Evolutionary conservation across 2,329 filamentous ascomycete genomes (phyloP).

Genomic region (Emericellopsis cladophorae): DNA sequence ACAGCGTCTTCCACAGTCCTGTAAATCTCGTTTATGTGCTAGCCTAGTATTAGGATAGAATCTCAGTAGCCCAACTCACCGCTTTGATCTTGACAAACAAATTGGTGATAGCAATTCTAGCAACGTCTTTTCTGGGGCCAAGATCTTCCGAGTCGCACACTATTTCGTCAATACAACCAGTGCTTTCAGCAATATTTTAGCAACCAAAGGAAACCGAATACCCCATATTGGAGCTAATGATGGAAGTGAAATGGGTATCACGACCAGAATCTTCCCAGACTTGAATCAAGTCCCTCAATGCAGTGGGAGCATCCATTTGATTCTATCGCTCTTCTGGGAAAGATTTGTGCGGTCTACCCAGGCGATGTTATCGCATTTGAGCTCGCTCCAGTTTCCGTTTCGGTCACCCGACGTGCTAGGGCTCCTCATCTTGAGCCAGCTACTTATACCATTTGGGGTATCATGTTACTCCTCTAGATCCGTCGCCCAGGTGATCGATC

Average conservation of each 20-base stretch:
- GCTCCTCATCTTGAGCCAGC: too few species aligned
- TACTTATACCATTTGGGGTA: background rate
- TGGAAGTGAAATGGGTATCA: background rate
- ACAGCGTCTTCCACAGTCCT: background rate
- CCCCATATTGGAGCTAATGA: too few species aligned
- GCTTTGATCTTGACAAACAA: too few species aligned
- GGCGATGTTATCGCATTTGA: background rate
- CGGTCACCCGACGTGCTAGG: too few species aligned
- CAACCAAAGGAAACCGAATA: too few species aligned
- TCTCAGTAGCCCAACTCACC: too few species aligned
- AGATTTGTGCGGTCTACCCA: background rate
- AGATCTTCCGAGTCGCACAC: too few species aligned
- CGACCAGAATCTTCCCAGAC: background rate
- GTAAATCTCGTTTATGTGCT: background rate
- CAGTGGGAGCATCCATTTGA: background rate
- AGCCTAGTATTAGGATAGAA: too few species aligned
- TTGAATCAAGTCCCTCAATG: background rate
- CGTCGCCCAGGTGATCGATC: background rate
- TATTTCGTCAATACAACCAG: too few species aligned
- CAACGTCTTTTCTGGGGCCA: too few species aligned
- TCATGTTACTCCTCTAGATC: background rate
- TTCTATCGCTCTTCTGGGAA: background rate
- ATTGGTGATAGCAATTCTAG: too few species aligned
- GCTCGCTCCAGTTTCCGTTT: background rate
- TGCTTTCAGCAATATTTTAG: too few species aligned